These are phyloP conservation scores for Allantophomopsis cytisporea DNA, from an alignment of 2,329 filamentous ascomycete species.

Conservation along the genomic window DNA sequence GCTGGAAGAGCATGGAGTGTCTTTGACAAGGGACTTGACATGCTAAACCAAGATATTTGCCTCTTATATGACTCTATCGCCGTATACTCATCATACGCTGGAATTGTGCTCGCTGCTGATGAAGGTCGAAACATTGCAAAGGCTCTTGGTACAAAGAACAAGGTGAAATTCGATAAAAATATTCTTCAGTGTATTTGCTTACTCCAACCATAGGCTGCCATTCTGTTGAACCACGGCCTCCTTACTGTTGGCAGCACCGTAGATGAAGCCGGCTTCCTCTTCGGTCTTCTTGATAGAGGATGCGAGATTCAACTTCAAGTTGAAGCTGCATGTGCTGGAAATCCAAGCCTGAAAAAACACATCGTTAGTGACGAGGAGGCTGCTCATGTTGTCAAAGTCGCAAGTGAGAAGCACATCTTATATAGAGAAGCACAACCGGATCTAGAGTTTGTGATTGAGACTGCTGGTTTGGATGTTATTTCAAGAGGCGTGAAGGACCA, in stretches of 20 bases:
- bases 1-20: slow-evolving; percentile 54
- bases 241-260: slow-evolving; percentile 59
- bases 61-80: slow-evolving; percentile 51
- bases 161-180: slow-evolving; percentile 20
- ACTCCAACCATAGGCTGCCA: slow-evolving; percentile 20
- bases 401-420: slow-evolving; percentile 28
- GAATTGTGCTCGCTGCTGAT: slow-evolving; percentile 45
- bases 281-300: slow-evolving; percentile 53
- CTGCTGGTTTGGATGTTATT: slow-evolving; percentile 19
- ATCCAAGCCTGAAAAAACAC: slow-evolving; percentile 30
- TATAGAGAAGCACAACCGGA: slow-evolving; percentile 33
- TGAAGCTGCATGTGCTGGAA: slow-evolving; percentile 48
- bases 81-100: slow-evolving; percentile 51
- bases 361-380: slow-evolving; percentile 41
- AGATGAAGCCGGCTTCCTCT: slow-evolving; percentile 61
- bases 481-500: slow-evolving; percentile 14
- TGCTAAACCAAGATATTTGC: slow-evolving; percentile 56
- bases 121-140: slow-evolving; percentile 52
- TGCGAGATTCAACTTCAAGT: slow-evolving; percentile 55
- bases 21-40: slow-evolving; percentile 52
- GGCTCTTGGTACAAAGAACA: slow-evolving; percentile 43
- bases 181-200: too few relatives aligned
- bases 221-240: slow-evolving; percentile 60
- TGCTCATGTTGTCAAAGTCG: slow-evolving; percentile 35
- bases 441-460: slow-evolving; percentile 30